Conservation (phyloP, 495 filamentous ascomycete genomes). For the Lasiosphaeria miniovina region DNA sequence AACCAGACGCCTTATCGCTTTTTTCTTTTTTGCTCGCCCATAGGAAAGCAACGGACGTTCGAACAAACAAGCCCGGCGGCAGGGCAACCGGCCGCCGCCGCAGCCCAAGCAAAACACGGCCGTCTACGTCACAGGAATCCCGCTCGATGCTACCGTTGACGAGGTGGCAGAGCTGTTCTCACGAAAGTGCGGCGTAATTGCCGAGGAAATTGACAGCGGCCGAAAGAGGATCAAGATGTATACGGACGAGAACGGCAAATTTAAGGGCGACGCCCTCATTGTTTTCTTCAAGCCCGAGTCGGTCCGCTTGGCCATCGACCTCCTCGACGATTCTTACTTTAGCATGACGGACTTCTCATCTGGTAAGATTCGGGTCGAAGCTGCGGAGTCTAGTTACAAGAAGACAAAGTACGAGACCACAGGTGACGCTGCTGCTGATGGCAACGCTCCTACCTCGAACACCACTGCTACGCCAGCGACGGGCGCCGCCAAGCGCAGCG, state of each 20-base stretch:
- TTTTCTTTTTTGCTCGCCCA: constrained; percentile 21
- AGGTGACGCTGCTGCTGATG: constrained; percentile 41
- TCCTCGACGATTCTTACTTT: constrained; percentile 89
- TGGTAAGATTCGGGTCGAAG: constrained; percentile 73
- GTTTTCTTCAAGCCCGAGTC: constrained; percentile 93
- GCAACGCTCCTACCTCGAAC: constrained; percentile 7
- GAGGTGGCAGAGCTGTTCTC: constrained; percentile 84
- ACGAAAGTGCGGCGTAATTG: constrained; percentile 84
- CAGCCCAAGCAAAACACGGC: constrained; percentile 76
- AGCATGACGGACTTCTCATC: constrained; percentile 54
- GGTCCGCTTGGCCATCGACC: constrained; percentile 82
- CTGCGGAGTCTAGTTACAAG: constrained; percentile 88
- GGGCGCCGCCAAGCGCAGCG: constrained; percentile 32
- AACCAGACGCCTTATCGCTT: constrained; percentile 27
- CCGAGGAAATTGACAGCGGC: constrained; percentile 85
- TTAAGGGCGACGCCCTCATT: constrained; percentile 91
- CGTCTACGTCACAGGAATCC: constrained; percentile 84
- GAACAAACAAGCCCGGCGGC: constrained; percentile 28
- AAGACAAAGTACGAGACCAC: constrained; percentile 47
- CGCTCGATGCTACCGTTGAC: constrained; percentile 68
- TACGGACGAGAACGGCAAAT: constrained; percentile 66
- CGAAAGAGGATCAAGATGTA: constrained; percentile 92
- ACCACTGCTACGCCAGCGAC: background rate
- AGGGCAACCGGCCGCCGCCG: constrained; percentile 19
- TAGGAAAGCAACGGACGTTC: constrained; percentile 27